Percentiles rank a stretch among this genome's conserved stretches.
These are phyloP conservation scores for Botryotinia narcissicola DNA, from an alignment of 2,329 filamentous ascomycete genomes.

Conservation along the genomic window DNA sequence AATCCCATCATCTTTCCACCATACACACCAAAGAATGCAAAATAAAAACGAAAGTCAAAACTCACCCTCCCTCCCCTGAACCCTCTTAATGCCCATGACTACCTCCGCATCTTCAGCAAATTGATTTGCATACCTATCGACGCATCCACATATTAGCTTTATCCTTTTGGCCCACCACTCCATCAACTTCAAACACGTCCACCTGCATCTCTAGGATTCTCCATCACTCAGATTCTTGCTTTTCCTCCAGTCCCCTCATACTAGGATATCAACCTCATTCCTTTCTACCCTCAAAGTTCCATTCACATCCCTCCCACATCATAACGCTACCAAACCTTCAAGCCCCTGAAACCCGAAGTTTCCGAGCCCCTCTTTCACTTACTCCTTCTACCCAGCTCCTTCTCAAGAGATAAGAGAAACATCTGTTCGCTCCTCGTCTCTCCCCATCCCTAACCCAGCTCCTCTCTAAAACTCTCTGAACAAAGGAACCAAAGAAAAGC, in stretches of 20 bases:
- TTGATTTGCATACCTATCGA: background rate
- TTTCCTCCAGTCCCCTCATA: background rate
- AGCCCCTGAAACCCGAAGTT: background rate
- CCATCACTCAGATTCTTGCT: background rate
- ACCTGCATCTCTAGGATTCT: background rate
- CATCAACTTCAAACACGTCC: background rate
- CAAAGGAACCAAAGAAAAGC: constrained; percentile 31
- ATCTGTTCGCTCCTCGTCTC: background rate
- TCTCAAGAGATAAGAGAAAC: background rate
- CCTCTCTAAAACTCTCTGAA: background rate
- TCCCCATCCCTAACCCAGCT: background rate
- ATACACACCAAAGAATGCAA: background rate
- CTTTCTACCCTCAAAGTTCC: background rate
- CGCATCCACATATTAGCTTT: background rate
- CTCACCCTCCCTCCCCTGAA: constrained; percentile 46
- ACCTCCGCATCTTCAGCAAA: constrained; percentile 47
- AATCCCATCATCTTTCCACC: background rate
- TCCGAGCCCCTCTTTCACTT: background rate
- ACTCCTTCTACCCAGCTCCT: background rate
- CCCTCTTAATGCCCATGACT: constrained; percentile 51
- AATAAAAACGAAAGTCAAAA: background rate
- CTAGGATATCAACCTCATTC: background rate
- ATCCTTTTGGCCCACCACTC: background rate
- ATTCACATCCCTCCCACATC: background rate
- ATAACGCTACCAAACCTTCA: background rate